These are phyloP conservation scores for Solanum chacoense DNA, from an alignment of 305 asterid species.

Conservation along the genomic window DNA sequence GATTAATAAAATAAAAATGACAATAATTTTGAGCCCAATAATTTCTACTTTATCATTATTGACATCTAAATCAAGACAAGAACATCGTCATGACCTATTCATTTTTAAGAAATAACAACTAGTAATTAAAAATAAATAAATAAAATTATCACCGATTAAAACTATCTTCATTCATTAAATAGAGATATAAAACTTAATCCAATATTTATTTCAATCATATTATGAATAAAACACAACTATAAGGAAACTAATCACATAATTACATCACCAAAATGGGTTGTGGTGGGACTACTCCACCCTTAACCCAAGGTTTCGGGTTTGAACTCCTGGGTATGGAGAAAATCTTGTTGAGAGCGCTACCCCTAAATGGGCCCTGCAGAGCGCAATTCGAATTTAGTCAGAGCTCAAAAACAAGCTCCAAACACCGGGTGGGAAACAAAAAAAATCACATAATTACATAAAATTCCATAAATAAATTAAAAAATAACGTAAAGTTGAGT, in stretches of 20 bases:
- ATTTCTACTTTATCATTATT: too few species aligned
- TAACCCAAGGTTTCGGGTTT: background rate
- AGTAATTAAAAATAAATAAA: too few species aligned
- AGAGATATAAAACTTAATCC: background rate
- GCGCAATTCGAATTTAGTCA: background rate
- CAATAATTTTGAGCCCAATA: background rate
- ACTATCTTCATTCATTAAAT: background rate
- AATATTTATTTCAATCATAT: background rate
- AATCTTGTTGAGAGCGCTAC: background rate
- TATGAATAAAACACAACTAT: background rate
- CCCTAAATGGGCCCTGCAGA: background rate
- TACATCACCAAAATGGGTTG: background rate
- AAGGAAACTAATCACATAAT: background rate
- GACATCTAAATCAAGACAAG: background rate
- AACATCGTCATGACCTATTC: background rate
- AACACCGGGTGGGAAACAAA: background rate
- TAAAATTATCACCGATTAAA: background rate
- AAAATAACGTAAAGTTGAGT: background rate
- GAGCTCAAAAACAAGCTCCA: background rate
- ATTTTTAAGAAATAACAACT: background rate
- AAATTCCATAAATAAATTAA: background rate
- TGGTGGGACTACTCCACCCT: background rate
- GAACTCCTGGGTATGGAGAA: background rate
- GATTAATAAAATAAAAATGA: background rate
- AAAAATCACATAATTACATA: background rate